Base-by-base conservation (phyloP, 306 rosid genomes). In the Casuarina glauca region DNA sequence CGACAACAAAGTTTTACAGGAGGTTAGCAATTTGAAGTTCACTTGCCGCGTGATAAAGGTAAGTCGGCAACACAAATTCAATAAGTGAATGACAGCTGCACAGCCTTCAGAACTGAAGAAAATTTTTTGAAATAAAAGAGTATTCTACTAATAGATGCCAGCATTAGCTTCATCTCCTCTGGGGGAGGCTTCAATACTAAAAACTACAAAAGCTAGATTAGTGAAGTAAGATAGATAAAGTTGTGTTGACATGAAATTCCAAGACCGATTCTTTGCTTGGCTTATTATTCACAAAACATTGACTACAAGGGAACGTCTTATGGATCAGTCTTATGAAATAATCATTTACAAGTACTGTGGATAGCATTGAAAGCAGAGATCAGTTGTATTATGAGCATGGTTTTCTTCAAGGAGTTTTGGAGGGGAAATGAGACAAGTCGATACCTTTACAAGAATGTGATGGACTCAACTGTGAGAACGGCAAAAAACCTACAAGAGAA, bases 401-500 rank as follows among this genome's bases (percentile, higher is more conserved):
- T 57, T 57, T 57, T 57, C 38, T 26, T 8, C 26, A 57, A 57
- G 20, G 32, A 20, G 20, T 57, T 57, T 57, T 9, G 9, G 63
- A 17, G 20, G 1, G 63, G 20, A 32, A 57, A 57, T 20, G 63
- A 57, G 63, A 20, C 63, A 57, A 19, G 63, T 57, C 20, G 13
- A 36, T 20, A 94, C 98, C 98, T 94, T 86, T 77, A 82, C 89
- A 94, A 17, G 89, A 76, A 85, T 88, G 95, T 43, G 84, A 53
- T 9, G 98, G 97, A 84, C 96, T 88, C 83, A 94, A 53, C 63
- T 84, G 92, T 26, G 95, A 92, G 82, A 76, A 92, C 50, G 98
- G 98, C 71, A 94, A 97, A 84, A 94, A 94, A 16, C 97, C 98
- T 4, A 90, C 54, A 35, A 92, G 74, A 62, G 95, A 89, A 82